phyloP scores from a whole-genome alignment of 2,329 filamentous ascomycete species.

The Claviceps sp. region DNA sequence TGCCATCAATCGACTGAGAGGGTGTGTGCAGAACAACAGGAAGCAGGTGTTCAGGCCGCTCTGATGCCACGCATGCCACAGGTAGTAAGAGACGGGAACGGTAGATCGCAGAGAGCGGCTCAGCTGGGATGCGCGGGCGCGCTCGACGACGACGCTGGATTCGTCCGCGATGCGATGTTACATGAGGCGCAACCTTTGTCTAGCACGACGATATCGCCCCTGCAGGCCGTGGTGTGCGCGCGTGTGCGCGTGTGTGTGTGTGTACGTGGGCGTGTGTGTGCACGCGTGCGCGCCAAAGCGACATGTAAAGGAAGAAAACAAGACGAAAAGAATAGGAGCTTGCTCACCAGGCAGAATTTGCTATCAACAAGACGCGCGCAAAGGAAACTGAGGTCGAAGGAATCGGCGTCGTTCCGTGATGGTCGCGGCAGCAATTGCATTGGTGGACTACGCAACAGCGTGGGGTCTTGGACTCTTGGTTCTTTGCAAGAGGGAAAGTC shows the following conservation, averaged over 20 bases:
- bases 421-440: slow-evolving; percentile 5
- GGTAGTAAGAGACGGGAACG: neutral
- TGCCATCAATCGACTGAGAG: neutral
- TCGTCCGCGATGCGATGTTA: slow-evolving; percentile 7
- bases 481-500: slow-evolving; percentile 8
- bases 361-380: neutral
- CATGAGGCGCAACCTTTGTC: slow-evolving; percentile 6
- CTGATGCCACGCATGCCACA: neutral
- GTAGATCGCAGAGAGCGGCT: neutral
- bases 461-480: slow-evolving; percentile 5
- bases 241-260: too few relatives aligned
- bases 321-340: neutral
- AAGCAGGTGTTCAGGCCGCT: neutral
- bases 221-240: neutral
- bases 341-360: slow-evolving; percentile 2
- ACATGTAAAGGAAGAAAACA: neutral
- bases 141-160: slow-evolving; percentile 2
- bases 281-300: neutral
- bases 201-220: neutral
- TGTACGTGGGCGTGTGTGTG: too few relatives aligned
- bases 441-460: slow-evolving; percentile 5
- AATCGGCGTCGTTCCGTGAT: slow-evolving; percentile 9
- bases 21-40: neutral
- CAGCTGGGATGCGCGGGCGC: neutral
- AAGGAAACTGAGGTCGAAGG: slow-evolving; percentile 5